phyloP scores from a whole-genome alignment of 306 rosid species.

The Malus asiatica region DNA sequence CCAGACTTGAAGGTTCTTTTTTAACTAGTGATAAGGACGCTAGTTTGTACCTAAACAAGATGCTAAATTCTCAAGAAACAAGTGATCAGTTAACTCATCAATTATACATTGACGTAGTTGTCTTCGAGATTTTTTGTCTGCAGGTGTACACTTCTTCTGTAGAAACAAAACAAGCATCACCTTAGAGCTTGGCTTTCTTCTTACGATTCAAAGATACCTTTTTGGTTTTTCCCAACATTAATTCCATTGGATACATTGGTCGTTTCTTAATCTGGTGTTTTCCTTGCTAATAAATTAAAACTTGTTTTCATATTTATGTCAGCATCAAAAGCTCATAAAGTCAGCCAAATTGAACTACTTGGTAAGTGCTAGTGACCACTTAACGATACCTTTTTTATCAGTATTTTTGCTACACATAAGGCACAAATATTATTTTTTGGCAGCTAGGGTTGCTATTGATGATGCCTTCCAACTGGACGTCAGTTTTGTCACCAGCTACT shows the following conservation, averaged over 20 bases:
- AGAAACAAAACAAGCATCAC: background rate
- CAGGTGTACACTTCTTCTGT: background rate
- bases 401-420: background rate
- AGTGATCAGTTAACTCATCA: background rate
- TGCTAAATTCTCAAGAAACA: background rate
- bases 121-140: background rate
- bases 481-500: constrained; percentile 21
- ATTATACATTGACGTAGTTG: background rate
- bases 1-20: too few relatives aligned
- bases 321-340: background rate
- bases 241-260: background rate
- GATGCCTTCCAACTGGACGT: background rate
- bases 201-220: background rate
- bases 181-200: background rate
- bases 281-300: background rate
- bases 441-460: too few relatives aligned
- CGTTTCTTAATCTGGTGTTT: background rate
- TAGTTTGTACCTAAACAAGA: background rate
- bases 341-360: background rate
- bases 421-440: too few relatives aligned
- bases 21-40: background rate
- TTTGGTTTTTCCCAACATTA: background rate
- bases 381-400: background rate
- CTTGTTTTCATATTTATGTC: background rate
- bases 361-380: background rate